Base-by-base conservation (phyloP, 164 flowering plant genomes). In the Vitis cinerea region DNA sequence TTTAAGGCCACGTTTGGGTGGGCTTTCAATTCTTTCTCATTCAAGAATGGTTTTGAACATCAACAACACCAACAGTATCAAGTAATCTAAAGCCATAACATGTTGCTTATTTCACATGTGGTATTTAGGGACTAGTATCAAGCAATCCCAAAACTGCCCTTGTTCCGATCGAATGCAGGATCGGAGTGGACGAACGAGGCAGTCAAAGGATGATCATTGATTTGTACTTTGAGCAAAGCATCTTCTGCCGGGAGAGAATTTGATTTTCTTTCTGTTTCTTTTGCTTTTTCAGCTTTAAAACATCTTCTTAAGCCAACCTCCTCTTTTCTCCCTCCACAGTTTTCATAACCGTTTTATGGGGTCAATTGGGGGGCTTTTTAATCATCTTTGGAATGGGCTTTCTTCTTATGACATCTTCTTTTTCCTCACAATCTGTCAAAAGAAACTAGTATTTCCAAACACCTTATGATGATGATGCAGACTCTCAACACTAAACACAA, bases 161-260 rank as follows among this genome's bases (percentile, higher is more conserved):
- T 27, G 10, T 10, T 57, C 29, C 17, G 11, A 58, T 57, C 8
- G 31, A 19, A 68, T 37, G 44, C 44, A 37, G 44, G 44, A 47
- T 68, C 17, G n/a, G 60, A 56, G 47, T 23, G 47, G 70, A 68
- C 13, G 5, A 69, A 74, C 68, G 77, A 77, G 74, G 76, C 82
- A 78, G 81, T 78, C 85, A 78, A 80, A 78, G 78, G 74, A 72
- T 51, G 66, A 76, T 75, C 67, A 78, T 80, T 70, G 70, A 78
- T 77, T 70, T 71, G 67, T 71, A 73, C 77, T 82, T 80, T 75
- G 73, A 72, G 75, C 80, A 82, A 82, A 75, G 80, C 67, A 72
- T 77, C 65, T 77, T 69, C 72, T 44, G 62, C 50, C 51, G 53
- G 71, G 53, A 47, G 44, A 60, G 71, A 65, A 64, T 65, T 72